Evolutionary conservation across 306 rosid genomes (phyloP).

Genomic region (Casuarina glauca): DNA sequence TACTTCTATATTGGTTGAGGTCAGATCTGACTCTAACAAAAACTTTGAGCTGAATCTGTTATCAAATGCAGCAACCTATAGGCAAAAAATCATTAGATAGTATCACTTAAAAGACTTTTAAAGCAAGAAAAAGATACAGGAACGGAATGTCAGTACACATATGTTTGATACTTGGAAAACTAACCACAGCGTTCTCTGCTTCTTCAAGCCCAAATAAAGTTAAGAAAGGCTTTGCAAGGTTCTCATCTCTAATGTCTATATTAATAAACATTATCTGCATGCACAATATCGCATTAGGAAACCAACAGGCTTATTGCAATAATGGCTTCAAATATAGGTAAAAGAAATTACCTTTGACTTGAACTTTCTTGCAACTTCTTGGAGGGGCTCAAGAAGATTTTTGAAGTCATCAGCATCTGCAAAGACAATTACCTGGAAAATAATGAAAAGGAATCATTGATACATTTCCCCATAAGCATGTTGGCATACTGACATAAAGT

Average conservation of each 20-base stretch:
- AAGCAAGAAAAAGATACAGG: slow-evolving; percentile 1
- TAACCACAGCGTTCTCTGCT: slow-evolving; percentile 66
- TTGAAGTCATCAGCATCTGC: slow-evolving; percentile 50
- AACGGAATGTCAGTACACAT: slow-evolving; percentile 14
- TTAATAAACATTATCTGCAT: slow-evolving; percentile 71
- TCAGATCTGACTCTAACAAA: slow-evolving; percentile 68
- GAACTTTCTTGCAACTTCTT: slow-evolving; percentile 74
- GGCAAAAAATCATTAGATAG: slow-evolving; percentile 25
- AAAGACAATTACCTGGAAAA: slow-evolving; percentile 70
- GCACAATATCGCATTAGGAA: slow-evolving; percentile 29
- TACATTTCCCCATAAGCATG: neutral
- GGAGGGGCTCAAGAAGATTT: slow-evolving; percentile 64
- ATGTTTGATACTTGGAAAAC: slow-evolving; percentile 34
- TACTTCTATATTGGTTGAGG: slow-evolving; percentile 74
- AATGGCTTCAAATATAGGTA: slow-evolving; percentile 22
- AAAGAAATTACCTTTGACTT: slow-evolving; percentile 67
- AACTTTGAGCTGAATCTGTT: slow-evolving; percentile 69
- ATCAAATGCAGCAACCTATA: slow-evolving; percentile 81
- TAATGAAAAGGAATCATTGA: neutral
- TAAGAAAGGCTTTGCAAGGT: slow-evolving; percentile 92
- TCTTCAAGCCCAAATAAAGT: slow-evolving; percentile 89
- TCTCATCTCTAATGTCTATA: slow-evolving; percentile 69
- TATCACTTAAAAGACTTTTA: neutral
- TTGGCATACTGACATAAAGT: neutral
- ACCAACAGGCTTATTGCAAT: slow-evolving; percentile 18